A percentile compares a stretch with the other conserved stretches of the same genome.
phyloP scores from a whole-genome alignment of 2,329 filamentous ascomycete species.

The Microcyclospora pomicola region DNA sequence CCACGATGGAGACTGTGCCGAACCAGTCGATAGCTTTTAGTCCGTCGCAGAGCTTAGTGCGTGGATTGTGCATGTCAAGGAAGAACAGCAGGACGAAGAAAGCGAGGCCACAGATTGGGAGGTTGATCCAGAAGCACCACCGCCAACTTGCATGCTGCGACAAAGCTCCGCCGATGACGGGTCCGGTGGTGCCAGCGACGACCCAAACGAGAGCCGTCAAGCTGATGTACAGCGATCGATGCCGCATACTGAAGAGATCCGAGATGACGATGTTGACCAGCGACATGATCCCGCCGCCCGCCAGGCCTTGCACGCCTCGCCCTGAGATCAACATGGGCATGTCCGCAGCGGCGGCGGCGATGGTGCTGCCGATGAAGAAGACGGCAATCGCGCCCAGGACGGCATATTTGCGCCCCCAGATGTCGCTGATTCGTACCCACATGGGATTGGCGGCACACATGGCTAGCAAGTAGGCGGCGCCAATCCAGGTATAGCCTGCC shows the following conservation, averaged over 20 bases:
- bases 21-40: constrained; percentile 42
- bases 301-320: constrained; percentile 40
- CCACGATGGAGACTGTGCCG: constrained; percentile 38
- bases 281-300: constrained; percentile 39
- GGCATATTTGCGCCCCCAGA: constrained; percentile 44
- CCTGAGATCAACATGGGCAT: constrained; percentile 42
- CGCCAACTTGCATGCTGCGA: constrained; percentile 34
- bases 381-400: constrained; percentile 34
- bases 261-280: constrained; percentile 41
- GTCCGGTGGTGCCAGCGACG: constrained; percentile 38
- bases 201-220: constrained; percentile 42
- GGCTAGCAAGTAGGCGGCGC: constrained; percentile 57
- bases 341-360: constrained; percentile 34
- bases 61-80: constrained; percentile 42
- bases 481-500: constrained; percentile 68
- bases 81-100: constrained; percentile 38
- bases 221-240: constrained; percentile 32
- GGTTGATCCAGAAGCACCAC: constrained; percentile 44
- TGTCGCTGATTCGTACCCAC: constrained; percentile 52
- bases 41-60: constrained; percentile 34
- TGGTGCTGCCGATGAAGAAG: constrained; percentile 37
- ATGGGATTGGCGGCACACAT: constrained; percentile 53
- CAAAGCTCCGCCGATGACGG: constrained; percentile 40
- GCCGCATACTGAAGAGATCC: constrained; percentile 39
- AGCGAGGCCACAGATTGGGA: constrained; percentile 36